phyloP scores from a whole-genome alignment of 139 green algal species.

The Chlamydomonas sp. region DNA sequence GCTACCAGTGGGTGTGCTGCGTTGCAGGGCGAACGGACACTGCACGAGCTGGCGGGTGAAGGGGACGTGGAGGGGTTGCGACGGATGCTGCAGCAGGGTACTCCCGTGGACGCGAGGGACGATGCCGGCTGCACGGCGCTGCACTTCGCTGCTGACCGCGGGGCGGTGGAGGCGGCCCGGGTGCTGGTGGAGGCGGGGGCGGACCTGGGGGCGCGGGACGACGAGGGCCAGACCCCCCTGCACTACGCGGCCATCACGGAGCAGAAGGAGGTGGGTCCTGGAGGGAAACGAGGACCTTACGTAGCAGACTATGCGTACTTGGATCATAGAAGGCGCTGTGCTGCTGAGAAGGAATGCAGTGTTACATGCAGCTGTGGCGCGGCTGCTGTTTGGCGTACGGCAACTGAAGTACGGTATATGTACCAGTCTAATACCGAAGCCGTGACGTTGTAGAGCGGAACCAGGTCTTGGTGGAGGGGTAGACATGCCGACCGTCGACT shows the following conservation, averaged over 20 bases:
- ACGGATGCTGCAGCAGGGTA: conserved; percentile 20
- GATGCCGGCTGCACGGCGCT: conserved; percentile 61
- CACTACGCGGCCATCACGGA: conserved; percentile 69
- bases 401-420: too few relatives aligned
- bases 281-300: neutral
- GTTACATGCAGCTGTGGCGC: too few relatives aligned
- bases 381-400: too few relatives aligned
- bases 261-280: conserved; percentile 36
- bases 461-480: too few relatives aligned
- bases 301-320: neutral
- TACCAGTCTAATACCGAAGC: too few relatives aligned
- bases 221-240: conserved; percentile 64
- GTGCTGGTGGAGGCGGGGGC: conserved; percentile 68
- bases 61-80: conserved; percentile 30
- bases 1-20: neutral
- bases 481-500: too few relatives aligned
- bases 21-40: conserved; percentile 8
- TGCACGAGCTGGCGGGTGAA: conserved; percentile 45
- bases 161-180: conserved; percentile 44
- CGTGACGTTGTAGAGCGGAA: too few relatives aligned
- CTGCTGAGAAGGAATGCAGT: neutral
- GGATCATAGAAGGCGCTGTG: neutral
- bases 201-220: conserved; percentile 51
- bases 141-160: conserved; percentile 81
- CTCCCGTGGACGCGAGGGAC: conserved; percentile 27